These are phyloP conservation scores for Cicer arietinum DNA, from an alignment of 306 rosid species.

Conservation along the genomic window DNA sequence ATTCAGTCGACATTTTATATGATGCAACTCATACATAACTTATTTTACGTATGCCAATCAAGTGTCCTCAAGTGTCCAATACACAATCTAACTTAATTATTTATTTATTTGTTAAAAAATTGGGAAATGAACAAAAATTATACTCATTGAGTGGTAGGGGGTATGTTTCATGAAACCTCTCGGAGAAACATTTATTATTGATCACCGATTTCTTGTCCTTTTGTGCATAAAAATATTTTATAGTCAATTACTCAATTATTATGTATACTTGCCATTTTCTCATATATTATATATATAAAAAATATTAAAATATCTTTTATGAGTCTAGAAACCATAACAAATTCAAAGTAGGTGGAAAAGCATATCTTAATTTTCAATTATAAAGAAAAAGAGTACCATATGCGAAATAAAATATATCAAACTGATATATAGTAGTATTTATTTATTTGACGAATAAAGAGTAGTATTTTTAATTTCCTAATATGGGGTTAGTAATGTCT, in stretches of 20 bases:
- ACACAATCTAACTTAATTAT: too few species aligned
- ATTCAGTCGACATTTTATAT: too few species aligned
- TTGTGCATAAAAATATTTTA: not conserved
- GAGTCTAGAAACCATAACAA: not conserved
- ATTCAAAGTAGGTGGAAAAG: not conserved
- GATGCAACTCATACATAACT: too few species aligned
- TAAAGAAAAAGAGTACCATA: not conserved
- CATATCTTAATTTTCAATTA: not conserved
- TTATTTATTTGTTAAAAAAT: too few species aligned
- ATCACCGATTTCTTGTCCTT: not conserved
- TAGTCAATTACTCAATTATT: constrained; percentile 1
- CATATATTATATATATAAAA: not conserved
- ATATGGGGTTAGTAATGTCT: constrained; percentile 7
- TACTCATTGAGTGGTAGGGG: too few species aligned
- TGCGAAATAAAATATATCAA: not conserved
- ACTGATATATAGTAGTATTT: not conserved
- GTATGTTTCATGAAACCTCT: not conserved
- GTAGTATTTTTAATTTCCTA: not conserved
- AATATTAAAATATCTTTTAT: not conserved
- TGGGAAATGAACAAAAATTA: too few species aligned
- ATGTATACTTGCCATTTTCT: not conserved
- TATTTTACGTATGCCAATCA: too few species aligned
- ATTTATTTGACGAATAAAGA: too few species aligned
- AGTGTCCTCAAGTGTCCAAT: too few species aligned
- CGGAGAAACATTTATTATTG: not conserved